Evolutionary conservation across 495 filamentous ascomycete species (phyloP), one percentile per base, ranked within the genome.

Genomic region (Aspergillus bridgeri): DNA sequence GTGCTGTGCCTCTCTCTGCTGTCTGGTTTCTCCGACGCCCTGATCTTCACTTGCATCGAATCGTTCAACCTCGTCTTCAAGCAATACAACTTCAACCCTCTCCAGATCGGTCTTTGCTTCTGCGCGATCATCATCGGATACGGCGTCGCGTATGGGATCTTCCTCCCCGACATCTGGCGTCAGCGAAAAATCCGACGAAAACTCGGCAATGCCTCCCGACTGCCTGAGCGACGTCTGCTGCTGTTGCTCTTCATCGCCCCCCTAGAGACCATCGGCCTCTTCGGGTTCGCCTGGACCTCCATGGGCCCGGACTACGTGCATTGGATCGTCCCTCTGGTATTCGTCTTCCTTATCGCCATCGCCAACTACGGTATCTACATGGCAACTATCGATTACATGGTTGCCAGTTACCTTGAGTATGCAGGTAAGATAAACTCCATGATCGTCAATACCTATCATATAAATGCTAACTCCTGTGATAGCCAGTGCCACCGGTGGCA

Each of bases 341-440:
- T 84, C 47, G 74, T 75, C 1, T 75, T 75, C 20, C 65, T 88
- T n/a, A 84, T 89, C 54, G 85, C 83, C 8, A 86, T 87, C 54
- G 85, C 86, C 22, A 87, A 89, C 63, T 88, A 88, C 60, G 76
- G 79, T 48, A 88, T 89, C 60, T 88, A 89, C 71, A 89, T 90
- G 87, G 87, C 86, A 0, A 90, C 89, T 0, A 89, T 91, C 56
- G 89, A 92, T 61, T 92, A 92, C 73, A 91, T 91, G 89, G 83
- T 91, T n/a, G 84, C 82, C 44, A 82, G 86, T 1, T 91, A 92
- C 66, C n/a, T n/a, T n/a, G n/a, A n/a, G n/a, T n/a, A n/a, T n/a
- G n/a, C n/a, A n/a, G n/a, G n/a, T n/a, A n/a, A n/a, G n/a, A n/a
- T n/a, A n/a, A n/a, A n/a, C n/a, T n/a, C n/a, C n/a, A n/a, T n/a